Evolutionary conservation across 2,329 filamentous ascomycete genomes (phyloP).

Genomic region (Monilinia laxa): DNA sequence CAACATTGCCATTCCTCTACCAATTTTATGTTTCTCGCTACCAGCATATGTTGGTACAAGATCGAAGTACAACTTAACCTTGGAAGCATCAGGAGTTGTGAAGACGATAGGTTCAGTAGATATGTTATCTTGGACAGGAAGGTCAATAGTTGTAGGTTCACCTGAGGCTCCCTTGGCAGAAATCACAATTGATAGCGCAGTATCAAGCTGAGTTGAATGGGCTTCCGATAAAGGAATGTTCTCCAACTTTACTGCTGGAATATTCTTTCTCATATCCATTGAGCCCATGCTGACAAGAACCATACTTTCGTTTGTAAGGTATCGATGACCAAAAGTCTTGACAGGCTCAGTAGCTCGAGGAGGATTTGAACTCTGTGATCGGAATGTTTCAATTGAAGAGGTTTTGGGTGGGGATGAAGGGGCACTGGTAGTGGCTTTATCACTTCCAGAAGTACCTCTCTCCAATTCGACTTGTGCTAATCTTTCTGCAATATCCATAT

Average conservation of each 20-base stretch:
- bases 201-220: conserved; percentile 90
- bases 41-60: conserved; percentile 95
- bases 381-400: conserved; percentile 62
- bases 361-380: conserved; percentile 46
- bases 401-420: conserved; percentile 48
- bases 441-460: conserved; percentile 37
- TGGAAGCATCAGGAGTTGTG: conserved; percentile 70
- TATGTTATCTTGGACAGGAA: conserved; percentile 91
- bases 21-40: conserved; percentile 82
- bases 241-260: conserved; percentile 81
- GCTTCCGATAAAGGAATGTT: conserved; percentile 83
- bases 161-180: conserved; percentile 82
- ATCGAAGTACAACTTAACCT: conserved; percentile 90
- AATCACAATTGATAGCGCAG: conserved; percentile 86
- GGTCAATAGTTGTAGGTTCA: conserved; percentile 84
- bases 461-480: conserved; percentile 50
- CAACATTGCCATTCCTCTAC: conserved; percentile 82
- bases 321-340: conserved; percentile 94
- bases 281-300: conserved; percentile 89
- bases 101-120: conserved; percentile 93
- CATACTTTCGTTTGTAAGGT: conserved; percentile 84
- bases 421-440: conserved; percentile 31
- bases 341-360: conserved; percentile 69
- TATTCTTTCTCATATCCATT: conserved; percentile 85
- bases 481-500: conserved; percentile 74